Conservation (phyloP, 345 rosid species). For the Sonneratia alba region DNA sequence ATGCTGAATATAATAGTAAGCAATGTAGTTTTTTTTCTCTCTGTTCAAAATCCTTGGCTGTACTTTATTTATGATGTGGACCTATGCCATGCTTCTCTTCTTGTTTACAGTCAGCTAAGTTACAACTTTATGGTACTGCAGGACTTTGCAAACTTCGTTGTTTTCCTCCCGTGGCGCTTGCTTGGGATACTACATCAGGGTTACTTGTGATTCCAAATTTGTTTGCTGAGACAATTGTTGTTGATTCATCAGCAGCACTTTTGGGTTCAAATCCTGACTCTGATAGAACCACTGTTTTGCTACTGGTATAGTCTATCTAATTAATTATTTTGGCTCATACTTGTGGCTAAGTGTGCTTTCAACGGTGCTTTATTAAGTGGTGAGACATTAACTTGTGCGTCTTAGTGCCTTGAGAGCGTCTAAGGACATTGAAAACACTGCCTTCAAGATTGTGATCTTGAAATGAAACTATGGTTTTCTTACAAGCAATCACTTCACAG, state of each 20-base stretch:
- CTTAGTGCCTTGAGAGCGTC: too few relatives aligned
- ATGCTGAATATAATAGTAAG: slow-evolving; percentile 65
- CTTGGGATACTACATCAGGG: slow-evolving; percentile 87
- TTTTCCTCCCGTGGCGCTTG: slow-evolving; percentile 95
- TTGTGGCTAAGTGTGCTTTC: background rate
- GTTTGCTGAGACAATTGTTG: slow-evolving; percentile 46
- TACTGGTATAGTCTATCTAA: slow-evolving; percentile 40
- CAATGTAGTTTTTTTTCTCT: background rate
- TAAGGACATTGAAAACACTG: too few relatives aligned
- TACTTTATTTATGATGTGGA: background rate
- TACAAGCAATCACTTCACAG: background rate
- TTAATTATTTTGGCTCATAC: background rate
- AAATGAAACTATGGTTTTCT: background rate
- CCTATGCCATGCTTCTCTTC: background rate
- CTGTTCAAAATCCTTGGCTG: background rate
- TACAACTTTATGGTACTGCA: slow-evolving; percentile 23
- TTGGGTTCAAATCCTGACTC: slow-evolving; percentile 55
- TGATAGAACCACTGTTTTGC: slow-evolving; percentile 62
- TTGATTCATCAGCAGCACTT: slow-evolving; percentile 84
- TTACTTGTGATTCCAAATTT: slow-evolving; percentile 67
- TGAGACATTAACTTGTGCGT: too few relatives aligned
- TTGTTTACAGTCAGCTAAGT: background rate
- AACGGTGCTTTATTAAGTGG: too few relatives aligned
- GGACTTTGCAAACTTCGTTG: slow-evolving; percentile 94
- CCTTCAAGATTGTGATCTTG: too few relatives aligned